These are phyloP conservation scores for Podila horticola DNA, from an alignment of 192 early-diverging fungal genomes.

Conservation along the genomic window DNA sequence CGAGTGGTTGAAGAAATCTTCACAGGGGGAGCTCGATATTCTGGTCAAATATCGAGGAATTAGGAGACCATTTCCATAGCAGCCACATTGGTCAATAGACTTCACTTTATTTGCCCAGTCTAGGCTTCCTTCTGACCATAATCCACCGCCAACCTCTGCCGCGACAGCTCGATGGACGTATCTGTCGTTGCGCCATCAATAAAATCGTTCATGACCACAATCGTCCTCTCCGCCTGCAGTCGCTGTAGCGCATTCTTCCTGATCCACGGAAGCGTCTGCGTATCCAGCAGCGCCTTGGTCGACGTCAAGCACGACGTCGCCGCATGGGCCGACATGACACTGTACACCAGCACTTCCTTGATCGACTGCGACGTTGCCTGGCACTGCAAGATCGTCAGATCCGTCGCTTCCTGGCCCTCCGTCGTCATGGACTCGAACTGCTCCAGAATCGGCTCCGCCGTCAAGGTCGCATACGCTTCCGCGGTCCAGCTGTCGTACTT, in stretches of 20 bases:
- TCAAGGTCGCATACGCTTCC: slow-evolving; percentile 19
- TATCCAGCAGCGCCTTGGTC: slow-evolving; percentile 26
- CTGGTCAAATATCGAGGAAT: too few relatives aligned
- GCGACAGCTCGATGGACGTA: slow-evolving; percentile 12
- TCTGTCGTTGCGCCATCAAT: slow-evolving; percentile 37
- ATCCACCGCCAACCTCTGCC: slow-evolving; percentile 2
- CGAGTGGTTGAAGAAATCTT: too few relatives aligned
- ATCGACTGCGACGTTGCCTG: slow-evolving; percentile 36
- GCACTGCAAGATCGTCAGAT: slow-evolving; percentile 28
- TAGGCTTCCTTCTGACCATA: too few relatives aligned
- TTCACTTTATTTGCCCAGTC: too few relatives aligned
- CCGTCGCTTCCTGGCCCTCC: slow-evolving; percentile 17
- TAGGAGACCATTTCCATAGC: too few relatives aligned
- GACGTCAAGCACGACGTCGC: slow-evolving; percentile 33
- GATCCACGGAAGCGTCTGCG: slow-evolving; percentile 39
- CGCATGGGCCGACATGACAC: slow-evolving; percentile 14
- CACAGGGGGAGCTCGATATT: too few relatives aligned
- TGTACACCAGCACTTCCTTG: slow-evolving; percentile 34
- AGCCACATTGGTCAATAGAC: too few relatives aligned
- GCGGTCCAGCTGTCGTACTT: slow-evolving; percentile 37
- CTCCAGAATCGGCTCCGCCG: slow-evolving; percentile 11
- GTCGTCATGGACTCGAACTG: slow-evolving; percentile 32
- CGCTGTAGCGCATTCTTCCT: slow-evolving; percentile 28
- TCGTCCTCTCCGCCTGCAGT: slow-evolving; percentile 17
- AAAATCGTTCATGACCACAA: slow-evolving; percentile 38